Evolutionary conservation across 108 stramenopile genomes (phyloP).

Genomic region (Conticribra guillardii): DNA sequence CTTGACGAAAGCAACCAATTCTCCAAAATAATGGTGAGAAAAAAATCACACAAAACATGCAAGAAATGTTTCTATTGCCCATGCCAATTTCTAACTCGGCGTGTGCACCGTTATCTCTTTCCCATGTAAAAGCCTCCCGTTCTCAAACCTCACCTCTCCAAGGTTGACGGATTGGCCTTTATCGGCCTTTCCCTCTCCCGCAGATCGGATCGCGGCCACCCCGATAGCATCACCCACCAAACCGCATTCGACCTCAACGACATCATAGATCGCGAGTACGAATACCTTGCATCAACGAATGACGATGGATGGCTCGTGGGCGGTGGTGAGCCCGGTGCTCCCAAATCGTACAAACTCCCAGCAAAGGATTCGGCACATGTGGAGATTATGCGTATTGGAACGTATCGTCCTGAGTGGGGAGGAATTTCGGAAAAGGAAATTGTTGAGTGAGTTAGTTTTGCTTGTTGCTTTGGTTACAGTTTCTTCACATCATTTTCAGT

Average conservation of each 20-base stretch:
- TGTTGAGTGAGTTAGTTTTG: constrained; percentile 50
- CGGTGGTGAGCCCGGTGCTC: constrained; percentile 87
- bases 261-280: constrained; percentile 70
- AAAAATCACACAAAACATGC: too few species aligned
- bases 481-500: too few species aligned
- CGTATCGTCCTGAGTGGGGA: constrained; percentile 83
- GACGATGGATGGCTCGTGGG: constrained; percentile 93
- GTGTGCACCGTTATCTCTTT: too few species aligned
- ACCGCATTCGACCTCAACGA: constrained; percentile 81
- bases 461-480: background rate
- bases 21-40: too few species aligned
- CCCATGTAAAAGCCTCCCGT: constrained; percentile 92
- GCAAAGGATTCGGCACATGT: constrained; percentile 87
- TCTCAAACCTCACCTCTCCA: constrained; percentile 73
- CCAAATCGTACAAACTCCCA: constrained; percentile 77
- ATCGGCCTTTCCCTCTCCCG: constrained; percentile 80
- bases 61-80: too few species aligned
- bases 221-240: constrained; percentile 80
- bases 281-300: constrained; percentile 76
- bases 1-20: too few species aligned
- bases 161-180: constrained; percentile 89
- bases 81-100: too few species aligned
- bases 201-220: constrained; percentile 65
- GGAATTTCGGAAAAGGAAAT: constrained; percentile 71
- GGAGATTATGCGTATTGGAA: constrained; percentile 89